phyloP scores from a whole-genome alignment of 441 rosid genomes.

The Bocquillonia castaneifolia region DNA sequence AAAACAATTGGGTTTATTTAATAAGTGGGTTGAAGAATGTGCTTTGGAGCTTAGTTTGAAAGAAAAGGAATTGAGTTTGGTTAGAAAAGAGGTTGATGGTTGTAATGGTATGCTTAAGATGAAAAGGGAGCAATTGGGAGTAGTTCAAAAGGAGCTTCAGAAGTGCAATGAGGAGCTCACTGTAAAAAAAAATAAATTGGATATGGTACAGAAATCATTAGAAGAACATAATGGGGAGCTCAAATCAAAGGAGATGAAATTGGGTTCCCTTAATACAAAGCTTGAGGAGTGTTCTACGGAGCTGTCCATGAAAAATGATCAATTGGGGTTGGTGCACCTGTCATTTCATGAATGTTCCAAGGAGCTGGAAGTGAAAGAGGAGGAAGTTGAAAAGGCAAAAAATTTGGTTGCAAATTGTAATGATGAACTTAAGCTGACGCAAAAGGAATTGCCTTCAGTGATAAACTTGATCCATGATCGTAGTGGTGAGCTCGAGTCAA shows the following conservation, averaged over 20 bases:
- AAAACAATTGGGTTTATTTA: conserved; percentile 13
- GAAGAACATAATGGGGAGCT: conserved; percentile 18
- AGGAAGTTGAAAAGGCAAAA: conserved; percentile 23
- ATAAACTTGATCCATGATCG: conserved; percentile 3
- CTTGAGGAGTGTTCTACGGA: conserved; percentile 18
- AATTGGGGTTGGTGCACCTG: conserved; percentile 14
- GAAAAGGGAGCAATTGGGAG: conserved; percentile 26
- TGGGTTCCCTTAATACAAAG: conserved; percentile 11
- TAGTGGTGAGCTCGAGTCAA: conserved; percentile 9
- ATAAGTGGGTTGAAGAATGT: conserved; percentile 9
- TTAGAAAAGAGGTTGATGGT: conserved; percentile 22
- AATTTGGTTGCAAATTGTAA: conserved; percentile 14
- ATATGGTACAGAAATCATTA: conserved; percentile 13
- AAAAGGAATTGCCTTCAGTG: conserved; percentile 20
- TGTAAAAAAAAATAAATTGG: conserved; percentile 20
- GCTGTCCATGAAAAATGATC: conserved; percentile 19
- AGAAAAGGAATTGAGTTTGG: conserved; percentile 13
- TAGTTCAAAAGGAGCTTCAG: conserved; percentile 13
- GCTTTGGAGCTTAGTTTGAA: conserved; percentile 12
- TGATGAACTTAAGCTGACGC: conserved; percentile 14
- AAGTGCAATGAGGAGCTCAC: conserved; percentile 26
- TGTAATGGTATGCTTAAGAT: conserved; percentile 19
- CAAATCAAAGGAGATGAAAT: conserved; percentile 20
- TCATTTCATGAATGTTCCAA: conserved; percentile 21
- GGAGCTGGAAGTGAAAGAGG: conserved; percentile 26